Evolutionary conservation across 2,329 filamentous ascomycete genomes (phyloP).

Genomic region (Furcasterigmium sp.): DNA sequence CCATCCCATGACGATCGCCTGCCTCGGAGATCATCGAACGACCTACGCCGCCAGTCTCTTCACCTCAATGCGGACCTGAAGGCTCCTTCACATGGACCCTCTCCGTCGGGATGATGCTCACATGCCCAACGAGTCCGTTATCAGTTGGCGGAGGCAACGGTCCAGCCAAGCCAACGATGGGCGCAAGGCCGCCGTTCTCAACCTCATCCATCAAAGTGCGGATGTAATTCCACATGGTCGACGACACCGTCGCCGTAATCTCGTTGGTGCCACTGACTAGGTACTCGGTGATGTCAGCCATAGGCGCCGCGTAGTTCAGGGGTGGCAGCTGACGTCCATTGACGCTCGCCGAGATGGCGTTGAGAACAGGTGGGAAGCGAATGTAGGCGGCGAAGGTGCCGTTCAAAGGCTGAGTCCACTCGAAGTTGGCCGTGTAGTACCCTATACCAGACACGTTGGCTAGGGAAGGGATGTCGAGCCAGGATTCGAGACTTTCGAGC

Average conservation of each 20-base stretch:
- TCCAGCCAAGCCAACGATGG: background rate
- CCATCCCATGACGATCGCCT: no score
- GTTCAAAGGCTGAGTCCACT: background rate
- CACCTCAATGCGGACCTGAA: no score
- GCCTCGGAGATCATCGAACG: no score
- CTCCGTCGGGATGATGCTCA: slow-evolving; percentile 3
- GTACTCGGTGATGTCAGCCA: slow-evolving; percentile 1
- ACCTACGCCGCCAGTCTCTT: no score
- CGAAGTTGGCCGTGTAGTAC: slow-evolving; percentile 5
- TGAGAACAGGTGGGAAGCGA: background rate
- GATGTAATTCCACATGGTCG: slow-evolving; percentile 8
- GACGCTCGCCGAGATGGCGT: slow-evolving; percentile 1
- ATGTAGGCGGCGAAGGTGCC: slow-evolving; percentile 3
- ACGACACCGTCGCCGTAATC: background rate
- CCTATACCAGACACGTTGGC: slow-evolving; percentile 7
- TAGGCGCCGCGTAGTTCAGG: background rate
- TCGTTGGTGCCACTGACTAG: slow-evolving; percentile 6
- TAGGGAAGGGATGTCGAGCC: slow-evolving; percentile 3
- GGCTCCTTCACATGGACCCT: background rate
- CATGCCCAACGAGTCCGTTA: slow-evolving; percentile 6
- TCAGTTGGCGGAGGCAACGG: background rate
- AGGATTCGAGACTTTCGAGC: slow-evolving; percentile 1
- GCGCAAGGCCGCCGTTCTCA: background rate
- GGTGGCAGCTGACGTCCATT: background rate
- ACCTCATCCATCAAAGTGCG: background rate